Percentiles rank a stretch among this genome's conserved stretches.
Evolutionary conservation across 441 rosid species (phyloP).

Genomic region (Adansonia rubrostipa): DNA sequence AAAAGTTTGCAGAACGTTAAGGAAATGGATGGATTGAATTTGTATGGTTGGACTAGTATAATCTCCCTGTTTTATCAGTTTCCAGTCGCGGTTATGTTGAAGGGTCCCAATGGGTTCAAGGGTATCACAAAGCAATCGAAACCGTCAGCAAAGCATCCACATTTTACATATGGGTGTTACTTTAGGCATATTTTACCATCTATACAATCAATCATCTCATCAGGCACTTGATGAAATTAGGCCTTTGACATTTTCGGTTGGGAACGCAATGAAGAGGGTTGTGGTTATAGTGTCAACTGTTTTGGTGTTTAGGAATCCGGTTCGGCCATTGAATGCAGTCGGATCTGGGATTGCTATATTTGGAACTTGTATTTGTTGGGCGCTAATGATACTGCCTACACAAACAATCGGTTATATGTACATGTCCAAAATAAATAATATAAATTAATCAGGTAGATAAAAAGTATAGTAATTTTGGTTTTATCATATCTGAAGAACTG

Average conservation of each 20-base stretch:
- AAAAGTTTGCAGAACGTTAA: slow-evolving; percentile 74
- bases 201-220: slow-evolving; percentile 90
- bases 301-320: slow-evolving; percentile 94
- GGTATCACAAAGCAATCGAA: slow-evolving; percentile 76
- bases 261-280: slow-evolving; percentile 93
- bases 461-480: too few species aligned
- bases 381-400: too few species aligned
- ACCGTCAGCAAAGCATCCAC: slow-evolving; percentile 66
- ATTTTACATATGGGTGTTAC: slow-evolving; percentile 85
- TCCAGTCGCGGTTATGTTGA: slow-evolving; percentile 87
- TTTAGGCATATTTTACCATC: slow-evolving; percentile 84
- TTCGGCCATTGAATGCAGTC: slow-evolving; percentile 87
- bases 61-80: slow-evolving; percentile 71
- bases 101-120: slow-evolving; percentile 87
- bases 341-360: slow-evolving; percentile 88
- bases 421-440: too few species aligned
- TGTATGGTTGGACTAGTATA: slow-evolving; percentile 84
- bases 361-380: slow-evolving; percentile 65
- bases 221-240: slow-evolving; percentile 96
- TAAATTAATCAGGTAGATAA: too few species aligned
- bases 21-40: slow-evolving; percentile 86
- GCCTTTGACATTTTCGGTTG: slow-evolving; percentile 90
- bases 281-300: slow-evolving; percentile 87
- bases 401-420: too few species aligned
- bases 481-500: too few species aligned